A percentile compares a stretch with the other conserved stretches of the same genome.
Conservation (phyloP, 2,329 filamentous ascomycete species). For the Hymenoscyphus linearis region DNA sequence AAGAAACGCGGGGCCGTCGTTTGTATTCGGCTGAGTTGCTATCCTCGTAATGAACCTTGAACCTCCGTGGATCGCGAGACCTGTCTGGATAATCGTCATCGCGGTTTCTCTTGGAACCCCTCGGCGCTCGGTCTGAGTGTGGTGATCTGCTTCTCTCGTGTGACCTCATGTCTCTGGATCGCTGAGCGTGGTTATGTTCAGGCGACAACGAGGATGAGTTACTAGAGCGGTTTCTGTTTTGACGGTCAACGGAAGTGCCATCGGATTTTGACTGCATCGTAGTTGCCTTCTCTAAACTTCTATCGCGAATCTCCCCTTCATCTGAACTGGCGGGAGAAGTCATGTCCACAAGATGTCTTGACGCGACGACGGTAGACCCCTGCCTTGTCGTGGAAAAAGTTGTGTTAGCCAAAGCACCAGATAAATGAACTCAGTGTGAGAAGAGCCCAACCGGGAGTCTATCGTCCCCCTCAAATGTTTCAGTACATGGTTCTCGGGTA, state of each 20-base stretch:
- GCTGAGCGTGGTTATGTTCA: constrained; percentile 36
- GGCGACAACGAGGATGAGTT: constrained; percentile 33
- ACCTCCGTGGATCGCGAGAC: constrained; percentile 51
- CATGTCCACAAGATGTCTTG: constrained; percentile 35
- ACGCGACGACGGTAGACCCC: constrained; percentile 28
- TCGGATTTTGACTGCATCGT: constrained; percentile 71
- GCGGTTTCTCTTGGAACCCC: constrained; percentile 61
- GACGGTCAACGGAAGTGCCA: constrained; percentile 86
- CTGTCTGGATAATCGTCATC: constrained; percentile 53
- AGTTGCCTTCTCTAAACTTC: constrained; percentile 80
- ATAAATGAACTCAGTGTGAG: constrained; percentile 32
- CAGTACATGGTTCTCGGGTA: constrained; percentile 26
- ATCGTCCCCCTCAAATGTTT: constrained; percentile 30
- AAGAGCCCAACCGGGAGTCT: constrained; percentile 36
- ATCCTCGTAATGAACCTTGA: constrained; percentile 59
- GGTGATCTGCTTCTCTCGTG: constrained; percentile 53
- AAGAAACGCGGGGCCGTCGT: constrained; percentile 44
- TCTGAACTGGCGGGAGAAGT: constrained; percentile 61
- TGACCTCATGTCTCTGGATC: constrained; percentile 39
- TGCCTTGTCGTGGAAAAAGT: constrained; percentile 28
- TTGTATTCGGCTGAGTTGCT: constrained; percentile 36
- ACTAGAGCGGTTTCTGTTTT: constrained; percentile 64
- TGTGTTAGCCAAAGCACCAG: constrained; percentile 35
- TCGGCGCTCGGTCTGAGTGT: constrained; percentile 34
- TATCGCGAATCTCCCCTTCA: constrained; percentile 82